phyloP scores from a whole-genome alignment of 495 filamentous ascomycete species.

The Podospora comata region DNA sequence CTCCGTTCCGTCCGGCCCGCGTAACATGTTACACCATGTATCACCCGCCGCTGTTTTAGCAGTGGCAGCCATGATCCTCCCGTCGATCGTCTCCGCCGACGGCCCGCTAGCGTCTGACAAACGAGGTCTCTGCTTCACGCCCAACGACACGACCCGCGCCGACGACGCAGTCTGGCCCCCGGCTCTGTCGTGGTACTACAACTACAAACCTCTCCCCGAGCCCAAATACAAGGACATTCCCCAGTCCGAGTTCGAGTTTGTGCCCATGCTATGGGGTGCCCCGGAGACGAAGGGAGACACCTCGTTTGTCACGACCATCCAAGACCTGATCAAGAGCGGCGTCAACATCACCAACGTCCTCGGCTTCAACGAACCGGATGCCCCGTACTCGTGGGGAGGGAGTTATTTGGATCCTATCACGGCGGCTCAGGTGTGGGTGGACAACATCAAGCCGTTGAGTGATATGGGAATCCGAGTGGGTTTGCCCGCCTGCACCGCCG shows the following conservation, averaged over 20 bases:
- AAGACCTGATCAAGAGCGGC: slow-evolving; percentile 47
- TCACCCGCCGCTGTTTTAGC: slow-evolving; percentile 8
- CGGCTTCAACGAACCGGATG: slow-evolving; percentile 75
- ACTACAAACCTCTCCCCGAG: slow-evolving; percentile 59
- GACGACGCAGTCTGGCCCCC: slow-evolving; percentile 62
- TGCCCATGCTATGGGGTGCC: slow-evolving; percentile 77
- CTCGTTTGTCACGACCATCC: slow-evolving; percentile 55
- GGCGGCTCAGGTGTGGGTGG: slow-evolving; percentile 64
- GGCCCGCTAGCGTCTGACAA: slow-evolving; percentile 52
- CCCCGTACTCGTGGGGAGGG: slow-evolving; percentile 50
- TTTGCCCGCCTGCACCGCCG: slow-evolving; percentile 57
- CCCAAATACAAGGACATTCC: slow-evolving; percentile 40
- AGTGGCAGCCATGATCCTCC: slow-evolving; percentile 7
- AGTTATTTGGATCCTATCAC: slow-evolving; percentile 50
- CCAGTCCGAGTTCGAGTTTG: slow-evolving; percentile 59
- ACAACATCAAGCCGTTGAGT: slow-evolving; percentile 62
- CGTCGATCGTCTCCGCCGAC: slow-evolving; percentile 17
- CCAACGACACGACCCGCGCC: slow-evolving; percentile 43
- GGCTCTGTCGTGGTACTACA: slow-evolving; percentile 79
- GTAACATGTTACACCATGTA: slow-evolving; percentile 11
- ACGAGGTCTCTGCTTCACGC: slow-evolving; percentile 66
- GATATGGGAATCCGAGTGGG: slow-evolving; percentile 55
- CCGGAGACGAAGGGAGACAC: slow-evolving; percentile 43
- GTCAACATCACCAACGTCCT: slow-evolving; percentile 63
- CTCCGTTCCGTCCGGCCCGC: too few species aligned